These are phyloP conservation scores for Rhodamnia argentea DNA, from an alignment of 345 rosid species.

Conservation along the genomic window DNA sequence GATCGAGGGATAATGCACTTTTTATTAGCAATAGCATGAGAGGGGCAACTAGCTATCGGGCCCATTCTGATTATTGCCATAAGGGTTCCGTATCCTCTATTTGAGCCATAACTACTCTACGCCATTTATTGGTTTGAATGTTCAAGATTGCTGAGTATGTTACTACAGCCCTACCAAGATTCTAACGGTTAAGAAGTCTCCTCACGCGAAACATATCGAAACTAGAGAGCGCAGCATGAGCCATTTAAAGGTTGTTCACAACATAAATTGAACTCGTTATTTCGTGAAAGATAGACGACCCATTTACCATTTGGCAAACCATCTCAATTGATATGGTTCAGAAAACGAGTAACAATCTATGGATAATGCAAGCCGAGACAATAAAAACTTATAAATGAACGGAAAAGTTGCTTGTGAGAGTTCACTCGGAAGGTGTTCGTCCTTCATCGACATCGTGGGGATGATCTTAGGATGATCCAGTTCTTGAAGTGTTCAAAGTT, in stretches of 20 bases:
- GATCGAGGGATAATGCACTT: not conserved
- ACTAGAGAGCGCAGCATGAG: not conserved
- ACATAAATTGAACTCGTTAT: not conserved
- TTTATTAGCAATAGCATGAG: not conserved
- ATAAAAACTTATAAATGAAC: not conserved
- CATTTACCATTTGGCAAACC: too few relatives aligned
- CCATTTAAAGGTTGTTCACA: not conserved
- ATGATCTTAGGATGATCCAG: too few relatives aligned
- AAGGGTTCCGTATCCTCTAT: not conserved
- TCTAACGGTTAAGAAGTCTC: not conserved
- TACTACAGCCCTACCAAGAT: accelerated
- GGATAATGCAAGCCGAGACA: not conserved
- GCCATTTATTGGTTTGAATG: not conserved
- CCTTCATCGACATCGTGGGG: not conserved
- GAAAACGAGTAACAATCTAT: not conserved
- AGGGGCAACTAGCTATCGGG: not conserved
- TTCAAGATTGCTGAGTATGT: not conserved
- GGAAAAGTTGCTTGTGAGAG: not conserved
- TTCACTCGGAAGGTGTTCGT: not conserved
- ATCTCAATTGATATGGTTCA: not conserved
- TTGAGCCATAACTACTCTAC: not conserved
- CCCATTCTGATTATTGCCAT: not conserved
- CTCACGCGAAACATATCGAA: not conserved
- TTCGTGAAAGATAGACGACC: not conserved
- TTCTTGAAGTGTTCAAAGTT: not conserved